Conservation (phyloP, 805 yeast genomes). For the Debaryomyces castellii region DNA sequence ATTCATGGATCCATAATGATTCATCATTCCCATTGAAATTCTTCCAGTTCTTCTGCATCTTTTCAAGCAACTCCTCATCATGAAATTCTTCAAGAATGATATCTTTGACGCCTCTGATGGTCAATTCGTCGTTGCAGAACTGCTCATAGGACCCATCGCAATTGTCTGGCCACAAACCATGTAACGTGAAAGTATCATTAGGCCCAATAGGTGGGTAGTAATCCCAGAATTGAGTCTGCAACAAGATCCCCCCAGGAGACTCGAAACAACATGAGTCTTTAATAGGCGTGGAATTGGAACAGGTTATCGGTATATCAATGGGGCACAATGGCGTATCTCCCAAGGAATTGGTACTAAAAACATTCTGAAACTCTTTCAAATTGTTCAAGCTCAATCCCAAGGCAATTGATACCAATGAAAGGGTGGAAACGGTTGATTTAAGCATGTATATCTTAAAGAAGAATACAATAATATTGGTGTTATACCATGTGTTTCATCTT, state of each 20-base stretch:
- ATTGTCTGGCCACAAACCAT: slow-evolving; percentile 45
- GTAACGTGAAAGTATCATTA: slow-evolving; percentile 39
- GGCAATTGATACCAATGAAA: neutral
- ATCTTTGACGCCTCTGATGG: slow-evolving; percentile 24
- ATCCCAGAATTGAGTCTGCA: slow-evolving; percentile 46
- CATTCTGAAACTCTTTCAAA: neutral
- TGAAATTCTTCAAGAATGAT: slow-evolving; percentile 26
- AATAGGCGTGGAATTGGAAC: slow-evolving; percentile 54
- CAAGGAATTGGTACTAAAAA: neutral
- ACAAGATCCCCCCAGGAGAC: slow-evolving; percentile 37
- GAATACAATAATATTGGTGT: neutral
- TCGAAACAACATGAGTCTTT: slow-evolving; percentile 50
- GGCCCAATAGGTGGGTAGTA: slow-evolving; percentile 33
- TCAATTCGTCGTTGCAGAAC: slow-evolving; percentile 32
- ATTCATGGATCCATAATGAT: slow-evolving; percentile 42
- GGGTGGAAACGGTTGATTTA: neutral
- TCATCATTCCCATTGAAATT: slow-evolving; percentile 33
- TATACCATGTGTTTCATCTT: neutral
- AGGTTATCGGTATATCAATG: slow-evolving; percentile 55
- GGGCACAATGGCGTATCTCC: slow-evolving; percentile 43
- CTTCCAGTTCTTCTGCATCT: slow-evolving; percentile 33
- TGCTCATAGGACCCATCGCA: slow-evolving; percentile 41
- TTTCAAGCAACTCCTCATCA: slow-evolving; percentile 23
- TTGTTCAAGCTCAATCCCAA: neutral
- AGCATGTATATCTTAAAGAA: neutral